Conservation (phyloP, 805 yeast genomes). For the Dipodascopsis tothii region DNA sequence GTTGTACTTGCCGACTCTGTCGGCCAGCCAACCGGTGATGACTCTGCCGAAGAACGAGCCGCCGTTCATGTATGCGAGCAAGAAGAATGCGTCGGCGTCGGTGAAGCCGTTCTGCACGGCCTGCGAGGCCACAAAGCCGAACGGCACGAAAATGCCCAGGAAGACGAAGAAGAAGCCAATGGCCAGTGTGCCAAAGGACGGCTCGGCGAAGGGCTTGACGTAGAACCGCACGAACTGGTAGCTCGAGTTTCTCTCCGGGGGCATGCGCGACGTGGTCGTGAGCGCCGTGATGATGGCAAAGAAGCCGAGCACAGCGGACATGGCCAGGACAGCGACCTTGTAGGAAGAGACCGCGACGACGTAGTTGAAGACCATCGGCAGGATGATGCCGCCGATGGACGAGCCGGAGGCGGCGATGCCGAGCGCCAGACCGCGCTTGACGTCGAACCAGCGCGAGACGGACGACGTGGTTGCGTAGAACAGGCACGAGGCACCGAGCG, state of each 20-base stretch:
- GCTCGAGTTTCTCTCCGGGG: constrained; percentile 20
- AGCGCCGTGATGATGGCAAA: constrained; percentile 27
- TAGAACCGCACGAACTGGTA: constrained; percentile 17
- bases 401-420: constrained; percentile 48
- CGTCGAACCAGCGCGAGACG: constrained; percentile 41
- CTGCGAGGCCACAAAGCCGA: constrained; percentile 32
- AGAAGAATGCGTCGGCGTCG: constrained; percentile 23
- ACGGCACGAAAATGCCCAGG: constrained; percentile 30
- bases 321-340: constrained; percentile 45
- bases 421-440: constrained; percentile 40
- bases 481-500: constrained; percentile 39
- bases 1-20: constrained; percentile 42
- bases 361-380: constrained; percentile 41
- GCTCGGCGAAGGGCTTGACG: constrained; percentile 28
- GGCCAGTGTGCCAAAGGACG: constrained; percentile 26
- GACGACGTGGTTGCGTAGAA: constrained; percentile 42
- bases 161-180: constrained; percentile 28
- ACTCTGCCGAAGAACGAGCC: constrained; percentile 46
- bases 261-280: constrained; percentile 27
- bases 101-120: constrained; percentile 26
- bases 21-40: constrained; percentile 42
- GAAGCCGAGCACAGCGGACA: constrained; percentile 40
- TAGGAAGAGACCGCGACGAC: constrained; percentile 42
- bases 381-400: constrained; percentile 44
- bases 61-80: constrained; percentile 33